These are phyloP conservation scores for Hypsizygus marmoreus DNA, from an alignment of 768 basidiomycete genomes.

Conservation along the genomic window DNA sequence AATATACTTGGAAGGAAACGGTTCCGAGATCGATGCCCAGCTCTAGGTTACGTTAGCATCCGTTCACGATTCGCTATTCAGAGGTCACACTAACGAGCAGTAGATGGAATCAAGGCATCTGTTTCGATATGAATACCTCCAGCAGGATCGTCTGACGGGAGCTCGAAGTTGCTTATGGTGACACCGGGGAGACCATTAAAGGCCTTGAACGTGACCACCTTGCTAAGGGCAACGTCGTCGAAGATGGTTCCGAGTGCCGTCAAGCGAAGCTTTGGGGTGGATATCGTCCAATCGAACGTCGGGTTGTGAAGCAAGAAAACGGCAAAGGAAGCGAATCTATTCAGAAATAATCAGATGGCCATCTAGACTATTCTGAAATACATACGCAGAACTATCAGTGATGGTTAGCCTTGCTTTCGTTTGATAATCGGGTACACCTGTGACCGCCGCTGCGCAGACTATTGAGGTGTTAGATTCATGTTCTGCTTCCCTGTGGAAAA, in stretches of 20 bases:
- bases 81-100: constrained; percentile 67
- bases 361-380: constrained; percentile 1
- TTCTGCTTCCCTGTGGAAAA: not conserved
- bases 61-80: not conserved
- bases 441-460: constrained; percentile 71
- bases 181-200: constrained; percentile 74
- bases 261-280: constrained; percentile 62
- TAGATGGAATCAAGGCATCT: constrained; percentile 64
- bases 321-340: constrained; percentile 66
- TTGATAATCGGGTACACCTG: constrained; percentile 64
- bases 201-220: constrained; percentile 64
- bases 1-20: constrained; percentile 63
- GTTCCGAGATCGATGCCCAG: constrained; percentile 71
- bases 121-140: constrained; percentile 75
- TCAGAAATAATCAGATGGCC: not conserved
- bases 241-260: constrained; percentile 71
- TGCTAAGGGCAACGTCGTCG: constrained; percentile 61
- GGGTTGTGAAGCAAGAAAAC: constrained; percentile 65
- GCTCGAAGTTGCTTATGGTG: constrained; percentile 68
- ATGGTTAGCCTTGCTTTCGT: constrained; percentile 57
- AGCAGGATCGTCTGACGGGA: constrained; percentile 66
- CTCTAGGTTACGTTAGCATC: constrained; percentile 50
- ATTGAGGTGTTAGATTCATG: not conserved
- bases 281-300: constrained; percentile 70
- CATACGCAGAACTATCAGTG: constrained; percentile 50